Evolutionary conservation across 1,284 basidiomycete genomes (phyloP), one percentile per base, ranked within the genome.

Genomic region (Pterula multifida): DNA sequence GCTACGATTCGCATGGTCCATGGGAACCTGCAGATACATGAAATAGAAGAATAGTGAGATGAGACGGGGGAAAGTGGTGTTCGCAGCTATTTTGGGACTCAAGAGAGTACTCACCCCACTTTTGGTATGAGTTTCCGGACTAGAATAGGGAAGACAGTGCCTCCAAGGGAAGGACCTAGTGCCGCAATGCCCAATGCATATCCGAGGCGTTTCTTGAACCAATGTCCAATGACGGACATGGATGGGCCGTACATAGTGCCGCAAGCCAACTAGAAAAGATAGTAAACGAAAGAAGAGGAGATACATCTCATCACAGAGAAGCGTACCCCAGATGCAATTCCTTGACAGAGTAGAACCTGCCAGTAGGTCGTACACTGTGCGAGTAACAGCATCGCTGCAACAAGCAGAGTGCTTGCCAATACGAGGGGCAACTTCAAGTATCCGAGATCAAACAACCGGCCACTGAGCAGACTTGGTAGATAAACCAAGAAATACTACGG

Each of bases 371-470:
- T 70, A 50, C 72, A 72, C 57, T 77, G 60, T 2, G 68, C 70
- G 19, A 70, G 65, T 50, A 78, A 62, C 55, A 77, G 72, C 2
- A 72, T 66, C n/a, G 68, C 65, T 17, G 69, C 57, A 23, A 75
- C 61, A 48, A 76, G 63, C 13, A 70, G 49, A 2, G 56, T 55
- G 23, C 69, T 69, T 6, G 71, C 69, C n/a, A 61, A 25, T 15
- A 65, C 54, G 44, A 72, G 60, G 0, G 72, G 69, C 3, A 68
- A 47, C 45, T 60, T 63, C 53, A 75, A 68, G 59, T 72, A 67
- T 3, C 76, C 76, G 1, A 70, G 56, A 58, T 78, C 75, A 56
- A 78, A 73, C 12, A 73, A 60, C 2, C 71, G 68, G 1, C 76
- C 75, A 59, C 57, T 50, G 55, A 65, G 13, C 60, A 61, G 50